A percentile compares a stretch with the other conserved stretches of the same genome.
Conservation (phyloP, 2,329 filamentous ascomycete species). For the Colletotrichum spinosum region DNA sequence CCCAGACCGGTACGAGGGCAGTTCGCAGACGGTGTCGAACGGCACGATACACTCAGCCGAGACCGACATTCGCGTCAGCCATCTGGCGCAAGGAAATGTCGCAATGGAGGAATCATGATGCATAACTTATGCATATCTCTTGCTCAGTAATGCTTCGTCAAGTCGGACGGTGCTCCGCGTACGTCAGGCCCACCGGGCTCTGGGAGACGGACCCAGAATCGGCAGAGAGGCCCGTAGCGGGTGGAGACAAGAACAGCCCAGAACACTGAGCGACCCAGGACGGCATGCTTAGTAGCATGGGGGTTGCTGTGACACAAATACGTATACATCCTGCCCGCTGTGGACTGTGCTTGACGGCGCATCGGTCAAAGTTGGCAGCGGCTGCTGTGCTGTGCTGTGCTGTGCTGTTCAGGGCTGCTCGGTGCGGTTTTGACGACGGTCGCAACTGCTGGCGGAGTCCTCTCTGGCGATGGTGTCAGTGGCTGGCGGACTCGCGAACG, state of each 20-base stretch:
- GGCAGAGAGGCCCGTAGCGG: constrained; percentile 21
- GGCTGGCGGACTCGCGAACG: constrained; percentile 20
- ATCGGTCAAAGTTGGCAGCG: constrained; percentile 5
- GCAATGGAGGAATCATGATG: constrained; percentile 5
- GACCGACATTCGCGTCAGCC: no score
- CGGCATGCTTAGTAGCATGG: background rate
- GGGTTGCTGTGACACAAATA: constrained; percentile 7
- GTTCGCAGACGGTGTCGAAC: no score
- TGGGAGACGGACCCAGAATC: constrained; percentile 29
- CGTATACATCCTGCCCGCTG: background rate
- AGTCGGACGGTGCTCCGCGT: no score
- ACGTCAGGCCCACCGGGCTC: constrained; percentile 15
- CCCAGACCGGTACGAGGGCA: no score
- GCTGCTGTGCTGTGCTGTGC: no score
- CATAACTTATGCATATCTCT: constrained; percentile 15
- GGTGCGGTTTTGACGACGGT: no score
- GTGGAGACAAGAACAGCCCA: constrained; percentile 31
- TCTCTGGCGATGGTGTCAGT: constrained; percentile 24
- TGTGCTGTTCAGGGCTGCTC: no score
- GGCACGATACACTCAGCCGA: no score
- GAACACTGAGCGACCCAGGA: constrained; percentile 22
- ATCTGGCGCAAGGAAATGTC: background rate
- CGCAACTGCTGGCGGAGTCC: background rate
- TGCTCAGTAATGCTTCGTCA: background rate
- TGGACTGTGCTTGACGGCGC: background rate